phyloP scores from a whole-genome alignment of 371 early-diverging fungal genomes.

The Mortierella sp. region DNA sequence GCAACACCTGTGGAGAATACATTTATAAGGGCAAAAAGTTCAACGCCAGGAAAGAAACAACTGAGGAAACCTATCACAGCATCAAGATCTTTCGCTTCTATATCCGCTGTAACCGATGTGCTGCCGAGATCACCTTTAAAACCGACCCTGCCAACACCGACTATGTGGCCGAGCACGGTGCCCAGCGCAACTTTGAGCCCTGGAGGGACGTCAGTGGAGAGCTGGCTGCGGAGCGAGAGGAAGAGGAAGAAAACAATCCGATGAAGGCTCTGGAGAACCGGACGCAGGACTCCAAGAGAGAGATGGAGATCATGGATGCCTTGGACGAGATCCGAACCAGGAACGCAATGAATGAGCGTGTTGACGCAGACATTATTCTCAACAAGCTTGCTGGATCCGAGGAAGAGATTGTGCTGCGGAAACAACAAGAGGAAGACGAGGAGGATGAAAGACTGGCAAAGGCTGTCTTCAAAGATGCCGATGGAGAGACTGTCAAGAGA shows the following conservation, averaged over 20 bases:
- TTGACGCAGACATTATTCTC: slow-evolving; percentile 72
- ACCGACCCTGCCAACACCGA: slow-evolving; percentile 98
- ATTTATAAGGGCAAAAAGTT: slow-evolving; percentile 97
- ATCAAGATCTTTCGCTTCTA: slow-evolving; percentile 96
- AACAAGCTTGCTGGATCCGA: slow-evolving; percentile 64
- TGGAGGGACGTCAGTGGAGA: slow-evolving; percentile 76
- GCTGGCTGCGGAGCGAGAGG: slow-evolving; percentile 62
- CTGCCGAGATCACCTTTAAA: slow-evolving; percentile 96
- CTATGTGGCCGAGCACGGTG: slow-evolving; percentile 96
- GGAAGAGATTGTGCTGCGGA: slow-evolving; percentile 45
- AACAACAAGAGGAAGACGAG: slow-evolving; percentile 67
- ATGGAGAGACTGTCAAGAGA: slow-evolving; percentile 79
- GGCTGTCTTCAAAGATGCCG: slow-evolving; percentile 73
- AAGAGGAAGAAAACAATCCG: slow-evolving; percentile 90
- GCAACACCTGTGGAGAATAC: slow-evolving; percentile 95
- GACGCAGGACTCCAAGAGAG: slow-evolving; percentile 92
- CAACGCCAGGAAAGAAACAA: slow-evolving; percentile 94
- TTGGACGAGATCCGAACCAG: slow-evolving; percentile 93
- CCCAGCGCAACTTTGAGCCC: slow-evolving; percentile 95
- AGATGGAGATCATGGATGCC: slow-evolving; percentile 97
- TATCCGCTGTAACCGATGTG: slow-evolving; percentile 96
- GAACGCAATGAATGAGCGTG: slow-evolving; percentile 87
- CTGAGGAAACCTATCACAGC: slow-evolving; percentile 84
- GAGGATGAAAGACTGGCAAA: slow-evolving; percentile 77
- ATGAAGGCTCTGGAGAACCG: slow-evolving; percentile 95